Base-by-base conservation (phyloP, 2,329 filamentous ascomycete genomes). In the Aspergillus bombycis region DNA sequence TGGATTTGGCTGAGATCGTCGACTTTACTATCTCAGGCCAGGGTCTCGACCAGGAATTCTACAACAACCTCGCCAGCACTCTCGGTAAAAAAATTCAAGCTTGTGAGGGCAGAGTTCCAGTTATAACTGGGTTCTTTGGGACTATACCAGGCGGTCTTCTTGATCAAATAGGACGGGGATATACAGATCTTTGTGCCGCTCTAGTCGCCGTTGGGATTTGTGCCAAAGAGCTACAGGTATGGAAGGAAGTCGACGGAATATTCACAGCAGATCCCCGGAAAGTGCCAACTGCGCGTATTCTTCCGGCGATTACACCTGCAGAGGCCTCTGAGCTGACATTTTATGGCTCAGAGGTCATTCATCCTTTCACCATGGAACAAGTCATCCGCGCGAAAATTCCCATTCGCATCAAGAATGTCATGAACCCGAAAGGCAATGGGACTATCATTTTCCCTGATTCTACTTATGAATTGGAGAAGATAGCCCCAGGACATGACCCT, bases 291-390 rank as follows among this genome's bases (percentile, higher is more conserved):
- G 96, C 95, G n/a, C 86, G 91, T 54, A 84, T 99, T n/a, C 85
- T 99, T 52, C 82, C 89, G 12, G 89, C 90, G 60, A 97, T 99
- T 75, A 97, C 94, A 4, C 95, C 95, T 0, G 91, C 93, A 11
- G 95, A 99, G 79, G 95, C 95, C 2, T 94, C 95, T 14, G 95
- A 99, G 79, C 83, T 99, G 81, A 98, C 95, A 1, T 95, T 94
- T 74, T 95, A 94, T 76, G 92, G 92, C 66, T 94, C 94, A 65
- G 95, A 99, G 78, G 95, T 99, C 75, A 99, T 99, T 71, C 95
- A 99, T 77, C 95, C 97, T 68, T 91, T 97, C 76, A 99, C 95
- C 72, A 98, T 99, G 94, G 94, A 98, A 80, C 95, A 98, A 80
- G 87, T 89, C 61, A 89, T 89, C 65, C 84, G 83, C 57, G 87